Base-by-base conservation (phyloP, 2,329 filamentous ascomycete species). In the Colletotrichum gloeosporioides region DNA sequence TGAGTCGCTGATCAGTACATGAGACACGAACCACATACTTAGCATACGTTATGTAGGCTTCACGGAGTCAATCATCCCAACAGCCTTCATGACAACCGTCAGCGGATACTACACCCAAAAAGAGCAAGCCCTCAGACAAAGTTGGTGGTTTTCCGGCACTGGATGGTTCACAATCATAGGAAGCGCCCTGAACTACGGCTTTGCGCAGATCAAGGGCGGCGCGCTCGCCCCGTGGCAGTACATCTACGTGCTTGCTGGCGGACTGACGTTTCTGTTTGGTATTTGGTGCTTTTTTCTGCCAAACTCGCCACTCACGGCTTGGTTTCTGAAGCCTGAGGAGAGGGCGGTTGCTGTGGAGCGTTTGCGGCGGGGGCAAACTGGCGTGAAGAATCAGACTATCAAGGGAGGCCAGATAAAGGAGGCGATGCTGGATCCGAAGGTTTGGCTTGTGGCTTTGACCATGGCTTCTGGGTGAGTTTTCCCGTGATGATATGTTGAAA, bases 291-390 rank as follows among this genome's bases (percentile, higher is more conserved):
- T 90, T 76, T 84, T 85, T 31, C 84, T 92, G 65, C 90, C 90
- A 0, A 88, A 90, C 75, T 90, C 88, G 1, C 89, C 90, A 0
- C 87, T 88, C 0, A 85, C 85, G 0, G 90, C 90, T 1, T 91
- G 89, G 89, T 92, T 92, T 76, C 81, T 92, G n/a, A 88, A 84
- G 0, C 81, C 82, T 0, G 86, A 88, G 27, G 90, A 92, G 79
- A 84, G 88, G 25, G 80, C 89, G 3, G 87, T 91, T 0, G 88
- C 88, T 0, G 88, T 89, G 3, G 89, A 90, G 79, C 84, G 89
- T 25, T 79, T 90, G 53, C 83, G 89, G 31, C 84, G 82, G 69
- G 86, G 88, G 0, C 89, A 90, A 79, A 89, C 87, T 1, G 89
- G 88, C 4, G 84, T 89, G 5, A 80, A 87, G 15, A 88, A 87